Evolutionary conservation across 495 filamentous ascomycete species (phyloP).

Genomic region (Cryomyces antarcticus): DNA sequence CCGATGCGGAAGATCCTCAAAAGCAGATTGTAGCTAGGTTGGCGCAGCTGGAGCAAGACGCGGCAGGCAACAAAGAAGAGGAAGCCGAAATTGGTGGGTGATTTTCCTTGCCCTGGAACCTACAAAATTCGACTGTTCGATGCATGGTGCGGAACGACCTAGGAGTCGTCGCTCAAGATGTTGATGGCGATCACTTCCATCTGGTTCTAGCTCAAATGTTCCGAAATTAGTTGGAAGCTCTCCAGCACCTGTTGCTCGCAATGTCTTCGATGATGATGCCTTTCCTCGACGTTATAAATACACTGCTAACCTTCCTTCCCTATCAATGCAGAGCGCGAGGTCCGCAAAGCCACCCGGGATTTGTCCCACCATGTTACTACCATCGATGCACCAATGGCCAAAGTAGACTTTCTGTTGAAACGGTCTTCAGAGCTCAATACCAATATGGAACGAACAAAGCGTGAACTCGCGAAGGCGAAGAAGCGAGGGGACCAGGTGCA

Average conservation of each 20-base stretch:
- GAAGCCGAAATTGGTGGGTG: conserved; percentile 89
- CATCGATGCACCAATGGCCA: conserved; percentile 49
- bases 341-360: conserved; percentile 85
- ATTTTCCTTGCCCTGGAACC: background rate
- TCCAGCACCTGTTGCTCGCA: too few relatives aligned
- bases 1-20: conserved; percentile 67
- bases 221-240: too few relatives aligned
- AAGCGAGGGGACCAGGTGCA: conserved; percentile 87
- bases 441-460: conserved; percentile 86
- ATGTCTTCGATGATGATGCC: too few relatives aligned
- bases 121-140: too few relatives aligned
- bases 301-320: background rate
- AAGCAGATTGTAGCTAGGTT: conserved; percentile 87
- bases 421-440: conserved; percentile 78
- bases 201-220: too few relatives aligned
- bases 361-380: conserved; percentile 60
- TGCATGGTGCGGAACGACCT: too few relatives aligned
- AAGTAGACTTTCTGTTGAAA: conserved; percentile 74
- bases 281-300: background rate
- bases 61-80: conserved; percentile 83
- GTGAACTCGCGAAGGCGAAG: conserved; percentile 85
- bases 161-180: too few relatives aligned
- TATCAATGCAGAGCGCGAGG: conserved; percentile 43
- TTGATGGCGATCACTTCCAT: too few relatives aligned
- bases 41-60: conserved; percentile 82